Base-by-base conservation (phyloP, 352 stramenopile species). In the Aphanomyces euteiches region DNA sequence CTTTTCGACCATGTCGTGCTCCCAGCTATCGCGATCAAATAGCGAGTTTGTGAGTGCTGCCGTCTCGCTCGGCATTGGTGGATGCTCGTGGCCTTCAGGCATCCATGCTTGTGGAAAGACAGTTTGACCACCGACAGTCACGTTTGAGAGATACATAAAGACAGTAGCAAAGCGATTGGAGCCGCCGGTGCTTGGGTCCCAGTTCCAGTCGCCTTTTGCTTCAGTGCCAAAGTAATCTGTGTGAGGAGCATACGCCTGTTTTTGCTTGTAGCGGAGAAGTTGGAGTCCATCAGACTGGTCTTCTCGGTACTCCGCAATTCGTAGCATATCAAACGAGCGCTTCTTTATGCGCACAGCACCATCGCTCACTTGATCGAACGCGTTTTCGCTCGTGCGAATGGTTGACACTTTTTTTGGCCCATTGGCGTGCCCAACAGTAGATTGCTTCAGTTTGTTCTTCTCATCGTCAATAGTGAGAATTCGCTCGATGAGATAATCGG, bases 201-300 rank as follows among this genome's bases (percentile, higher is more conserved):
- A 93, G 73, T 92, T 89, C 67, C 89, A 92, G 77, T 81, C 73
- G 53, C 81, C 72, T 0, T 75, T 86, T 60, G 85, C 83, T 37
- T 78, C 70, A 38, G 79, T 67, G 7, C 77, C 77, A 71, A 98
- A 97, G 78, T 96, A 98, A 85, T 98, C 96, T 36, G 90, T 84
- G 82, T 98, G 96, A 13, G 87, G 78, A 60, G 93, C 93, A 69
- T 98, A 98, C 12, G 93, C 95, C 59, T 96, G 95, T 68, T 92
- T 97, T 63, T 94, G 82, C 74, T 98, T 91, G 83, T 99, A 99
- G 28, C 93, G 83, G 63, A 99, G 79, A 63, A 98, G 83, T 76
- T 99, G 95, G 21, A 98, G 85, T 13, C 96, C 96, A 75, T 98
- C 96, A 40, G 88, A 93, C 79, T 96, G 92, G 28, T 87, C 88